A percentile compares a stretch with the other conserved stretches of the same genome.
Evolutionary conservation across 2,329 filamentous ascomycete genomes (phyloP).

Genomic region (Fusarium clavum): DNA sequence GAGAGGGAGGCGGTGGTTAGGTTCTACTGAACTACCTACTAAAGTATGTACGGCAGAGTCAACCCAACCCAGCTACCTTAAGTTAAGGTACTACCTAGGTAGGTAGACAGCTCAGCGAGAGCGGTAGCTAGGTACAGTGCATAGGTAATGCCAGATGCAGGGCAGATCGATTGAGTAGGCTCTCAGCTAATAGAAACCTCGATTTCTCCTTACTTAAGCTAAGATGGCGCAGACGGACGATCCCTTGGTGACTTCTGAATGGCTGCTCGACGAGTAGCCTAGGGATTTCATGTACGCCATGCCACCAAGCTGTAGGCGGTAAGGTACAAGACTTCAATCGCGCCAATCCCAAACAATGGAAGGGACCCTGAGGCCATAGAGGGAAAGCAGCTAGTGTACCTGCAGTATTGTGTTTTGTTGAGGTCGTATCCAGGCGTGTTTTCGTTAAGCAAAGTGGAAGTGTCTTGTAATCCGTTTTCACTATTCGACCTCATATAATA

Average conservation of each 20-base stretch:
- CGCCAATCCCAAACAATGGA: constrained; percentile 28
- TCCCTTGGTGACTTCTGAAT: constrained; percentile 29
- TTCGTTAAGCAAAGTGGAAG: neutral
- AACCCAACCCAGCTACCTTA: constrained; percentile 32
- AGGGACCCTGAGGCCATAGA: constrained; percentile 22
- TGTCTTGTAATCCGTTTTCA: neutral
- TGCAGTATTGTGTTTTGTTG: constrained; percentile 20
- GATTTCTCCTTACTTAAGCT: constrained; percentile 21
- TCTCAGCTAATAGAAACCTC: constrained; percentile 13
- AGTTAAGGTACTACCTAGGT: neutral
- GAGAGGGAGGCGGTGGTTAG: constrained; percentile 11
- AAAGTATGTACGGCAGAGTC: constrained; percentile 1
- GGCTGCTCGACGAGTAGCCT: constrained; percentile 34
- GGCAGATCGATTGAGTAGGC: constrained; percentile 42
- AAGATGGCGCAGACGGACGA: neutral
- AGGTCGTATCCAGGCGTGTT: constrained; percentile 13
- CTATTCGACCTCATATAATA: neutral
- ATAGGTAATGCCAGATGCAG: constrained; percentile 33
- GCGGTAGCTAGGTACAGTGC: constrained; percentile 11
- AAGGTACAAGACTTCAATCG: constrained; percentile 38
- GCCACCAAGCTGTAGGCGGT: constrained; percentile 36
- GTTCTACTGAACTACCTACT: neutral
- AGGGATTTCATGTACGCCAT: constrained; percentile 38
- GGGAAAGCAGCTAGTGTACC: constrained; percentile 38
- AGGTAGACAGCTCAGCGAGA: constrained; percentile 16